A percentile compares a stretch with the other conserved stretches of the same genome.
phyloP scores from a whole-genome alignment of 352 stramenopile species.

The Pseudoperonospora humuli region DNA sequence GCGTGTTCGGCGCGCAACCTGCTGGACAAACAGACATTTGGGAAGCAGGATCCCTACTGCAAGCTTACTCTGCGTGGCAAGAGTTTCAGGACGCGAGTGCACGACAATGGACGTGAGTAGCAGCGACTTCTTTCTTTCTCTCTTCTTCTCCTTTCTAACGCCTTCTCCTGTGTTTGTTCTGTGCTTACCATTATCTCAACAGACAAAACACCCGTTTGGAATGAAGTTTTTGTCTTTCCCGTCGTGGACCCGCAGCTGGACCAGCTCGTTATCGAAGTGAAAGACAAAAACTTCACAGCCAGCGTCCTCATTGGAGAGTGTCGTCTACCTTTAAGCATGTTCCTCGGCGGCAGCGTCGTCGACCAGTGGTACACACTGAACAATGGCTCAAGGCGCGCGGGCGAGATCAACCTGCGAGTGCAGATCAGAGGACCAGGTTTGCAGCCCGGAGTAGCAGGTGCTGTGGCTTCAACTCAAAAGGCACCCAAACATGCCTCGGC shows the following conservation, averaged over 20 bases:
- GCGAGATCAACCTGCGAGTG: constrained; percentile 78
- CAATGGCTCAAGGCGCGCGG: constrained; percentile 44
- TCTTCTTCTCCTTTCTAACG: not conserved
- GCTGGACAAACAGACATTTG: constrained; percentile 79
- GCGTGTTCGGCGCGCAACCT: constrained; percentile 73
- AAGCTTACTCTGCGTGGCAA: constrained; percentile 55
- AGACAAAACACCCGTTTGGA: constrained; percentile 74
- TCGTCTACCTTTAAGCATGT: constrained; percentile 66
- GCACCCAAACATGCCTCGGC: constrained; percentile 10
- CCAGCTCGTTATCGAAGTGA: constrained; percentile 67
- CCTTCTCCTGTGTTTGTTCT: not conserved
- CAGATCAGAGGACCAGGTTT: constrained; percentile 41
- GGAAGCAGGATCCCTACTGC: constrained; percentile 79
- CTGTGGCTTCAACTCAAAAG: constrained; percentile 12
- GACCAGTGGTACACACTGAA: constrained; percentile 82
- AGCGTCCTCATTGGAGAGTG: constrained; percentile 71
- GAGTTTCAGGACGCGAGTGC: constrained; percentile 67
- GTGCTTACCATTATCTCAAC: not conserved
- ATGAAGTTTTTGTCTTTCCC: constrained; percentile 76
- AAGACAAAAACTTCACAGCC: constrained; percentile 81
- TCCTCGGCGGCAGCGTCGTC: constrained; percentile 49
- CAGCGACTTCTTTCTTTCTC: not conserved
- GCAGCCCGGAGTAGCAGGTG: constrained; percentile 8
- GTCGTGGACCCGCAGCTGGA: constrained; percentile 68
- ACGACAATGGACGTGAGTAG: constrained; percentile 73